Evolutionary conservation across 345 rosid genomes (phyloP).

Genomic region (Excoecaria cochinchinensis): DNA sequence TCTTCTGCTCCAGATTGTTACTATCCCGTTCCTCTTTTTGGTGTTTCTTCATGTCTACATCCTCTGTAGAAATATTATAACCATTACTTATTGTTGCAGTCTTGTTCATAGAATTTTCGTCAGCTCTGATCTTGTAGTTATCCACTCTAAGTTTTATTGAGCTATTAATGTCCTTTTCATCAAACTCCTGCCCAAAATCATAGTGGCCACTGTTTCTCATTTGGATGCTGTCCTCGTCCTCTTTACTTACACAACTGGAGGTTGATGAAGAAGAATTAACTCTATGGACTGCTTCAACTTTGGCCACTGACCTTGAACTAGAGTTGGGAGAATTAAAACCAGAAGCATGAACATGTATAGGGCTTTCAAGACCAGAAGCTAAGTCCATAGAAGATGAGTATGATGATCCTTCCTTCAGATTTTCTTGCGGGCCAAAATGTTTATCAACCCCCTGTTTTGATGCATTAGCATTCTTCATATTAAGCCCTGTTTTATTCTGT

Average conservation of each 20-base stretch:
- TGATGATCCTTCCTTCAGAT: constrained; percentile 33
- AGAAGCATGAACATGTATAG: constrained; percentile 39
- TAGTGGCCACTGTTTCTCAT: constrained; percentile 14
- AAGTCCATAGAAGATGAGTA: constrained; percentile 49
- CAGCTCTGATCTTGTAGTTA: constrained; percentile 17
- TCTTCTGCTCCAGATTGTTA: constrained; percentile 24
- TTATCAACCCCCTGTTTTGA: constrained; percentile 32
- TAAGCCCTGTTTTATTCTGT: constrained; percentile 24
- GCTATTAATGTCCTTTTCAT: constrained; percentile 16
- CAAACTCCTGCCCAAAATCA: constrained; percentile 30
- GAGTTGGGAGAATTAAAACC: constrained; percentile 27
- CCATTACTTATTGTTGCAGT: constrained; percentile 20
- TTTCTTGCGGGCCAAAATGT: constrained; percentile 22
- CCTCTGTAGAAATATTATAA: constrained; percentile 28
- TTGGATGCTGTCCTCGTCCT: constrained; percentile 25
- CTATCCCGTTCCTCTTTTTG: constrained; percentile 16
- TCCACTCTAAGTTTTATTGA: constrained; percentile 5
- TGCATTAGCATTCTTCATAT: constrained; percentile 20
- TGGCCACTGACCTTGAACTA: constrained; percentile 17
- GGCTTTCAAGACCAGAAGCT: constrained; percentile 44
- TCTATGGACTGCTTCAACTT: constrained; percentile 16
- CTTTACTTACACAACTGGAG: constrained; percentile 21
- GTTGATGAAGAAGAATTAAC: constrained; percentile 32
- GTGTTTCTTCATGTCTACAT: constrained; percentile 13
- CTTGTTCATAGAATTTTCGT: constrained; percentile 13